Base-by-base conservation (phyloP, 2,329 filamentous ascomycete genomes). In the Aureobasidium zeae region DNA sequence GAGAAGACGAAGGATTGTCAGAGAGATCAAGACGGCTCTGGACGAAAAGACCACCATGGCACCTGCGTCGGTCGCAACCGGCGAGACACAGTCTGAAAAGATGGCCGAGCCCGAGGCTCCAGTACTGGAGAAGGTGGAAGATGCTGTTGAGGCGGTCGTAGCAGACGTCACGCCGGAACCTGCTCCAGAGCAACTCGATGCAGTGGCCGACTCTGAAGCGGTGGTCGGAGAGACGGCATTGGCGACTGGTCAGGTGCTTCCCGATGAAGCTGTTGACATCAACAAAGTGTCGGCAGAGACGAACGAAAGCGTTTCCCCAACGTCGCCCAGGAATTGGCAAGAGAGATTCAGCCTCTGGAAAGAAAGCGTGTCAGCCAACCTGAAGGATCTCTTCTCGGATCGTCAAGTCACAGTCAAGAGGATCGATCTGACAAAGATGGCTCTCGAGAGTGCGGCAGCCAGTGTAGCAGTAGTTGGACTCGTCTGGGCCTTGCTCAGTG, bases 1-100 rank as follows among this genome's bases (percentile, higher is more conserved):
- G 86, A 79, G 87, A 53, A 72, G 91, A 54, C 73, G 70, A 57
- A 72, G 86, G 55, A 74, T 98, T 49, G 86, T 96, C 46, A 77
- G 74, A 53, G 88, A 87, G 62, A 81, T 87, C 45, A 71, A 74
- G 49, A 73, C 76, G 53, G 78, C 79, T 2, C 60, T 85, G 41
- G 82, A 85, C 56, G 82, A 86, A 60, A 78, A 81, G 65, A 73
- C 76, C 28, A 66, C 72, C 33, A 67, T 41, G 25, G 30, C 49
- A 13, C 39, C 30, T 11, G 13, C 46, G 5, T 15, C 39, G 15
- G 44, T 43, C 13, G 13, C 37, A 17, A 26, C 33, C 17, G 26
- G 15, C 24, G 39, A 30, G 19, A 25, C 17, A 12, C n/a, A 20
- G 15, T n/a, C 29, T 13, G 39, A 26, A 16, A 31, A 24, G 24